Percentiles rank a stretch among this genome's conserved stretches.
Conservation (phyloP, 148 eudicot species). For the Fagopyrum tataricum region DNA sequence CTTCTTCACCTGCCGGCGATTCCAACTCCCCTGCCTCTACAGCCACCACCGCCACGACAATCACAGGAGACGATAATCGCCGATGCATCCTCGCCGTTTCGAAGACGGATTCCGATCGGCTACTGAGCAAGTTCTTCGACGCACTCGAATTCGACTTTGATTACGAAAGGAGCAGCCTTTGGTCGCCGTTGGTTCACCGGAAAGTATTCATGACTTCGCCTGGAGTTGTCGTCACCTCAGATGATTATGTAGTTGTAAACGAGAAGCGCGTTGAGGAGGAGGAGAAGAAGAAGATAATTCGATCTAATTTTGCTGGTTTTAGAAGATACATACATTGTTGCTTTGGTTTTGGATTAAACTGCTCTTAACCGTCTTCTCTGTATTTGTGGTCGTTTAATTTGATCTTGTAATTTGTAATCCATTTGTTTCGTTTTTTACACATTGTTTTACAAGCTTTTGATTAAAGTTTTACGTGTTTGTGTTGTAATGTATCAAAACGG, state of each 20-base stretch:
- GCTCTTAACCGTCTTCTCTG: neutral
- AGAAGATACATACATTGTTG: neutral
- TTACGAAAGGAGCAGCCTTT: constrained; percentile 38
- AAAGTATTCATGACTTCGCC: constrained; percentile 37
- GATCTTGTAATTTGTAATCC: neutral
- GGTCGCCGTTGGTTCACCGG: constrained; percentile 54
- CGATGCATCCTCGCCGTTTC: constrained; percentile 30
- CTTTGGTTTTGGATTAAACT: neutral
- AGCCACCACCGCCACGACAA: neutral
- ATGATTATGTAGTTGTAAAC: constrained; percentile 12
- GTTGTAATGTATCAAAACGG: neutral
- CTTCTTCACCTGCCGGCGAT: constrained; percentile 2
- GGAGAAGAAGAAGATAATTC: constrained; percentile 22
- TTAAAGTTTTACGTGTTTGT: neutral
- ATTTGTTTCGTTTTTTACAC: neutral
- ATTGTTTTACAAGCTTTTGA: neutral
- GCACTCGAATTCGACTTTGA: constrained; percentile 58
- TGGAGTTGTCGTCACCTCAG: constrained; percentile 20
- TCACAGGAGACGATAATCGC: constrained; percentile 8
- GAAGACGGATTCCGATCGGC: constrained; percentile 46
- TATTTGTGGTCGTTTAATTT: neutral
- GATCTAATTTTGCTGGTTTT: neutral
- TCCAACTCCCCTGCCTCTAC: neutral
- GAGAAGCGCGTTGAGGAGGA: constrained; percentile 10
- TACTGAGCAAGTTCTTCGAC: constrained; percentile 48